Evolutionary conservation across 129 eudicot species (phyloP).

Genomic region (Arctium minus): DNA sequence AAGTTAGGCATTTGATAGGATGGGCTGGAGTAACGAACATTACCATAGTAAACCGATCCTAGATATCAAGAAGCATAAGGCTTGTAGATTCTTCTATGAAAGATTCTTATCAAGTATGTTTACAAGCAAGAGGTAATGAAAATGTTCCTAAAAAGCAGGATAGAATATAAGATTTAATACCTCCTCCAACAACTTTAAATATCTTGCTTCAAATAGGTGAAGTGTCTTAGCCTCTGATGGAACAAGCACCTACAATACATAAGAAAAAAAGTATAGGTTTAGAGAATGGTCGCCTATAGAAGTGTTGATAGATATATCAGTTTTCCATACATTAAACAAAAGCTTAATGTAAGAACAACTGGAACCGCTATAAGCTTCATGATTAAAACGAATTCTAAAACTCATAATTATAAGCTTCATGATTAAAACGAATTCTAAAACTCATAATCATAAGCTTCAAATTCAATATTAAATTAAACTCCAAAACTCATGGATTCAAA

Average conservation of each 20-base stretch:
- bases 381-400: not conserved
- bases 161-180: slow-evolving; percentile 19
- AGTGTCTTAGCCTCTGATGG: slow-evolving; percentile 69
- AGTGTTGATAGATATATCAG: no score
- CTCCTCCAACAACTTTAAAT: slow-evolving; percentile 69
- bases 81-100: no score
- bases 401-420: not conserved
- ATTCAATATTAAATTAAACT: not conserved
- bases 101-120: not conserved
- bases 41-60: not conserved
- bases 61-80: not conserved
- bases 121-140: not conserved
- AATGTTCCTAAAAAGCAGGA: not conserved
- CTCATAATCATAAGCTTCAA: no score
- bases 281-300: not conserved
- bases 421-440: no score
- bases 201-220: slow-evolving; percentile 81
- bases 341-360: not conserved
- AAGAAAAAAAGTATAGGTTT: not conserved
- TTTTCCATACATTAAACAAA: not conserved
- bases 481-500: not conserved
- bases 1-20: no score
- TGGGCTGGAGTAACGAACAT: no score
- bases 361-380: slow-evolving; percentile 1
- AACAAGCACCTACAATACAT: slow-evolving; percentile 58